Evolutionary conservation across 1,284 basidiomycete genomes (phyloP), one percentile per base, ranked within the genome.

Genomic region (Fomitopsis schrenkii): DNA sequence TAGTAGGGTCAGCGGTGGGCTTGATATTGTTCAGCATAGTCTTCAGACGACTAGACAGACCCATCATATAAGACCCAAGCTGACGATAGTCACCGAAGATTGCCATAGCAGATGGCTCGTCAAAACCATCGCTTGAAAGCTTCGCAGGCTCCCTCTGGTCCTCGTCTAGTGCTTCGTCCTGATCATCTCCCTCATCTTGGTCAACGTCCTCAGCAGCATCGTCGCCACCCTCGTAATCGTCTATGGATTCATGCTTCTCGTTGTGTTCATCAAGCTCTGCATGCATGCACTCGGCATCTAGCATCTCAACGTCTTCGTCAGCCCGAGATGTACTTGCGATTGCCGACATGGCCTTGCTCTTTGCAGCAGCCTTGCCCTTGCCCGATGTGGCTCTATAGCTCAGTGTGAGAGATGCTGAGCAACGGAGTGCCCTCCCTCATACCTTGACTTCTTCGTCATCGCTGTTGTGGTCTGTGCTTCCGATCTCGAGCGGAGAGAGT

Each of bases 1-100:
- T 91, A 0, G 92, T 89, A 6, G 89, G 83, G 71, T 91, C 91
- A 26, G 90, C 90, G 28, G 87, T 88, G 19, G 86, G 79, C 74
- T 94, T 94, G 81, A 98, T 93, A 72, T 94, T 93, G 74, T 84
- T 90, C 64, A 97, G 81, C 81, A 97, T 91, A 15, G 88, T 88
- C 82, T 95, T 95, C 75, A 97, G 85, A 55, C 95, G 87, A 45
- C 85, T 84, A n/a, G 89, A 90, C 52, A 94, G 82, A 26, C 91
- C 91, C 67, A 93, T 85, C 91, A 96, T 94, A 76, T 94, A 93
- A 36, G 93, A 93, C 40, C 94, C 94, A 71, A 96, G 86, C 66
- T 91, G 87, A 59, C 88, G 86, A 75, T 88, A 92, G 76, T 93
- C 90, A 67, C 91, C 90, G 71, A 92, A 92, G 67, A 95, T 87